phyloP scores from a whole-genome alignment of 331 rosid species.

The Telfairia occidentalis region DNA sequence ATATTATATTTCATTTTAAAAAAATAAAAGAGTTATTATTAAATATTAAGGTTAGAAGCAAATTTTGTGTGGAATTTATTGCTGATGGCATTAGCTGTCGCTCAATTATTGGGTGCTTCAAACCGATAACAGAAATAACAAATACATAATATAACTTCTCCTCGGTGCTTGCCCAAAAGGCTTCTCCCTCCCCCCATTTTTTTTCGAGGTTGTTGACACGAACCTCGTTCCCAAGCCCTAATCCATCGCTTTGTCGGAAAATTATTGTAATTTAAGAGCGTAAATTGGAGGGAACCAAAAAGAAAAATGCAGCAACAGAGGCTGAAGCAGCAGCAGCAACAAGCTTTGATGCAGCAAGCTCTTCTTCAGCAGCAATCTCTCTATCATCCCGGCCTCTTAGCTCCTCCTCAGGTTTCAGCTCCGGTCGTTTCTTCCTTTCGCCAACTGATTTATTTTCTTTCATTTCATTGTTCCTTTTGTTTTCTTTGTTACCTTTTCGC shows the following conservation, averaged over 20 bases:
- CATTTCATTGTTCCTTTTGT: neutral
- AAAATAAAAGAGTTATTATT: neutral
- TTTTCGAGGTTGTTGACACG: slow-evolving; percentile 26
- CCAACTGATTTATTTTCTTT: neutral
- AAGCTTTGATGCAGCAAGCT: slow-evolving; percentile 97
- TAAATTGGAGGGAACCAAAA: slow-evolving; percentile 10
- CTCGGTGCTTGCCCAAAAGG: neutral
- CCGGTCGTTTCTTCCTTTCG: neutral
- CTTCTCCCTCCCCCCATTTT: slow-evolving; percentile 6
- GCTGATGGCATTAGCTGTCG: neutral
- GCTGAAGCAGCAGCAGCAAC: slow-evolving; percentile 64
- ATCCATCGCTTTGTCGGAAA: slow-evolving; percentile 20
- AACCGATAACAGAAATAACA: neutral
- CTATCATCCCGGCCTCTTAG: slow-evolving; percentile 86
- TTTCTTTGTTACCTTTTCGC: slow-evolving; percentile 11
- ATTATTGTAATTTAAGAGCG: slow-evolving; percentile 10
- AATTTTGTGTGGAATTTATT: neutral
- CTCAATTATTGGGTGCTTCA: neutral
- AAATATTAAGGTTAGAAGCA: neutral
- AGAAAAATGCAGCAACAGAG: slow-evolving; percentile 88
- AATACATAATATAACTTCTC: neutral
- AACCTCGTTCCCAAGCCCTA: slow-evolving; percentile 38
- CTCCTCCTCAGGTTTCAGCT: slow-evolving; percentile 85
- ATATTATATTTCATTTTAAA: neutral
- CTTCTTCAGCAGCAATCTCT: slow-evolving; percentile 90